phyloP scores from a whole-genome alignment of 2,329 filamentous ascomycete genomes.

The Neonectria sp. region DNA sequence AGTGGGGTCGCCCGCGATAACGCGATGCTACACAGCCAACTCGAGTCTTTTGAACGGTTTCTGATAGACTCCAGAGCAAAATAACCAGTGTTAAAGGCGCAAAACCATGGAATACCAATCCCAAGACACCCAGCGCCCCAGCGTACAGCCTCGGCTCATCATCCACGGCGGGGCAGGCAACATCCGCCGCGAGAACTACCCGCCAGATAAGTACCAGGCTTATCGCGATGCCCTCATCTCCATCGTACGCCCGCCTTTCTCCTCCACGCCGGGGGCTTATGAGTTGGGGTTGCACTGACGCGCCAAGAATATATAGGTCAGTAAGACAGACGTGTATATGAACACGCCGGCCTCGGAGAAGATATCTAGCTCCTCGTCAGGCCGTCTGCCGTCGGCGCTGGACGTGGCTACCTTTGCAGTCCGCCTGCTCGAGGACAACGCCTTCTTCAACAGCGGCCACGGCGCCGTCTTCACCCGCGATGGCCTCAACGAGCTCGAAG shows the following conservation, averaged over 20 bases:
- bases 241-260: slow-evolving; percentile 64
- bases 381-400: slow-evolving; percentile 70
- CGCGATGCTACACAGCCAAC: neutral
- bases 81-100: neutral
- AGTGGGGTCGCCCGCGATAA: neutral
- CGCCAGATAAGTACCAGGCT: slow-evolving; percentile 69
- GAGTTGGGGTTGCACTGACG: slow-evolving; percentile 4
- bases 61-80: neutral
- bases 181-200: slow-evolving; percentile 72
- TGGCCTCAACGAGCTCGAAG: slow-evolving; percentile 89
- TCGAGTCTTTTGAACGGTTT: too few relatives aligned
- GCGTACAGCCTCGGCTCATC: slow-evolving; percentile 71
- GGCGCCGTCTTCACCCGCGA: slow-evolving; percentile 90
- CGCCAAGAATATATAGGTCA: slow-evolving; percentile 53
- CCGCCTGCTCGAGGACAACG: slow-evolving; percentile 81
- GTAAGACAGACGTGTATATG: slow-evolving; percentile 64
- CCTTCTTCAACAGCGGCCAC: slow-evolving; percentile 87
- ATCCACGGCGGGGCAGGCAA: slow-evolving; percentile 83
- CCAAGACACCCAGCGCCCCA: slow-evolving; percentile 29
- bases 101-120: slow-evolving; percentile 59
- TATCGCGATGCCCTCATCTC: slow-evolving; percentile 74
- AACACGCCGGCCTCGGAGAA: slow-evolving; percentile 48
- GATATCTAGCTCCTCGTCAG: neutral
- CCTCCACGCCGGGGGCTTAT: too few relatives aligned
- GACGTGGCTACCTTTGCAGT: slow-evolving; percentile 84